These are phyloP conservation scores for Thalassiosira hispida DNA, from an alignment of 352 stramenopile genomes.

Conservation along the genomic window DNA sequence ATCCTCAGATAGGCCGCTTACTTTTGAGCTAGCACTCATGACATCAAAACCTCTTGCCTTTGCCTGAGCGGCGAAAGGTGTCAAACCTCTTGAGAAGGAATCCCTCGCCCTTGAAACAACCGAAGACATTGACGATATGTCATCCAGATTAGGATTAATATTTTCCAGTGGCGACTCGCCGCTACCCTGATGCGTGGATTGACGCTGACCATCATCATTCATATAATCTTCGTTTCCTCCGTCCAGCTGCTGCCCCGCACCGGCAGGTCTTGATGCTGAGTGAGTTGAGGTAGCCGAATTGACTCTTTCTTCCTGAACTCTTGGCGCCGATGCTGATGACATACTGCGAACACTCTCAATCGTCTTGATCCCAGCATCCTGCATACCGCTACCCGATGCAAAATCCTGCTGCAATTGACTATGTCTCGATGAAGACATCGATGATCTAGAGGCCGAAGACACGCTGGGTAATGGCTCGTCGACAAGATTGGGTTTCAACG, in stretches of 20 bases:
- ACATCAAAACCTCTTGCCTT: slow-evolving; percentile 7
- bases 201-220: background rate
- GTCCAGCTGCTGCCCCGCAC: background rate
- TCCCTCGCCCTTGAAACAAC: slow-evolving; percentile 44
- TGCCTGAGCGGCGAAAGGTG: background rate
- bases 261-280: slow-evolving; percentile 12
- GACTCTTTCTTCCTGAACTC: background rate
- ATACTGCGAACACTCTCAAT: slow-evolving; percentile 19
- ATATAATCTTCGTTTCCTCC: background rate
- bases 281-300: slow-evolving; percentile 5
- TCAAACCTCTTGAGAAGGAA: slow-evolving; percentile 16
- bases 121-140: slow-evolving; percentile 48
- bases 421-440: slow-evolving; percentile 7
- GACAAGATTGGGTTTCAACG: slow-evolving; percentile 11
- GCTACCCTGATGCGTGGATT: slow-evolving; percentile 2
- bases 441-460: slow-evolving; percentile 25
- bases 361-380: slow-evolving; percentile 31
- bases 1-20: slow-evolving; percentile 17
- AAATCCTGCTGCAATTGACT: slow-evolving; percentile 10
- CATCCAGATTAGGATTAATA: slow-evolving; percentile 23
- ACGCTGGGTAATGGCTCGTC: background rate
- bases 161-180: slow-evolving; percentile 34
- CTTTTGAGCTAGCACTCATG: slow-evolving; percentile 15
- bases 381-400: background rate
- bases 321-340: background rate